Evolutionary conservation across 306 rosid genomes (phyloP).

Genomic region (Morella rubra): DNA sequence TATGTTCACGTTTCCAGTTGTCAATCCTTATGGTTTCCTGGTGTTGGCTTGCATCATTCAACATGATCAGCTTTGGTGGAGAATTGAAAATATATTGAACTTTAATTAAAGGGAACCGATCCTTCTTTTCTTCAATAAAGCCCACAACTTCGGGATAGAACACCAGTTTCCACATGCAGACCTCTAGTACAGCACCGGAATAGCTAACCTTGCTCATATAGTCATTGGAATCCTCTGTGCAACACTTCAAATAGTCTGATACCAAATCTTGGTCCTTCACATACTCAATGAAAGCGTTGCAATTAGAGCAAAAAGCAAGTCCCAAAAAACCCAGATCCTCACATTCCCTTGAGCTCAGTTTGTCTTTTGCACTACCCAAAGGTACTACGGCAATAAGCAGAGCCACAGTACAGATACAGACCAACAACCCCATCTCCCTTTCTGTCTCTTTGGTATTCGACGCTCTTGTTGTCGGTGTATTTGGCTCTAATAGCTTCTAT

Average conservation of each 20-base stretch:
- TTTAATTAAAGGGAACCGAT: slow-evolving; percentile 66
- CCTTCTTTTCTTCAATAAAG: slow-evolving; percentile 89
- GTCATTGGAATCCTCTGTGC: slow-evolving; percentile 81
- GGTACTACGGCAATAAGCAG: slow-evolving; percentile 17
- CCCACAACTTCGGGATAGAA: slow-evolving; percentile 94
- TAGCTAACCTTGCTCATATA: slow-evolving; percentile 80
- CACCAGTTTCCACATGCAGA: slow-evolving; percentile 93
- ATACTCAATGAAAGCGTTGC: slow-evolving; percentile 79
- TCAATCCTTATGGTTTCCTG: slow-evolving; percentile 90
- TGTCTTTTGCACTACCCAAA: slow-evolving; percentile 40
- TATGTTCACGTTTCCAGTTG: slow-evolving; percentile 91
- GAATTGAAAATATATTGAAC: slow-evolving; percentile 81
- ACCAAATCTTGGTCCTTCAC: slow-evolving; percentile 83
- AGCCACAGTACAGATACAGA: slow-evolving; percentile 10
- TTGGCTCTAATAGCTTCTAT: too few species aligned
- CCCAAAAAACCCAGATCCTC: slow-evolving; percentile 91
- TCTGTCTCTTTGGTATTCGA: neutral
- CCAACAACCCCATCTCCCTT: slow-evolving; percentile 33
- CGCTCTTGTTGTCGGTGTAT: too few species aligned
- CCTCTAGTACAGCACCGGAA: slow-evolving; percentile 82
- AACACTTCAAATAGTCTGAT: slow-evolving; percentile 76
- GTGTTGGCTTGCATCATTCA: slow-evolving; percentile 66
- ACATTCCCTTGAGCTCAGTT: slow-evolving; percentile 75
- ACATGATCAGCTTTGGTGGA: slow-evolving; percentile 86
- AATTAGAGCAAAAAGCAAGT: slow-evolving; percentile 88